Conservation (phyloP, 352 stramenopile genomes). For the Pythium diclinum region DNA sequence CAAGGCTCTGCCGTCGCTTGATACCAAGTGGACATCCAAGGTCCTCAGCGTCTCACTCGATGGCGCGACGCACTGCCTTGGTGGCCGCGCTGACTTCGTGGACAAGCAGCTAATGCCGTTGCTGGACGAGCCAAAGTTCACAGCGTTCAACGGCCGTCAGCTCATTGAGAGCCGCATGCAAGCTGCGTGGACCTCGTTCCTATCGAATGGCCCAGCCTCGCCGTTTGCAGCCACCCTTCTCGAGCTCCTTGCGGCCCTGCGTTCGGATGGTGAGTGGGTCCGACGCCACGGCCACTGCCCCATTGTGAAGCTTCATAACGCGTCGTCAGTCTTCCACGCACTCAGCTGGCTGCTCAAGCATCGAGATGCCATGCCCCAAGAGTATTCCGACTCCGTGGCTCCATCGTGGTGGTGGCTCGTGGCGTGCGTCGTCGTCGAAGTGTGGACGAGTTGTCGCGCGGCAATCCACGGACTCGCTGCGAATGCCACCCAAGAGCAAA, state of each 20-base stretch:
- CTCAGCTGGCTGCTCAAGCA: constrained; percentile 15
- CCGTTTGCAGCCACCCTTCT: constrained; percentile 4
- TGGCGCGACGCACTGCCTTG: constrained; percentile 10
- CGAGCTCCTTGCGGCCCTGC: neutral
- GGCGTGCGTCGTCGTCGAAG: constrained; percentile 6
- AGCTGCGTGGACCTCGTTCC: neutral
- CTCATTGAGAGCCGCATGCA: neutral
- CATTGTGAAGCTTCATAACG: neutral
- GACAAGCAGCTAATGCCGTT: neutral
- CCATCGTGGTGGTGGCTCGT: constrained; percentile 24
- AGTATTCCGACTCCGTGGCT: neutral
- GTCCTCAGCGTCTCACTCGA: constrained; percentile 22
- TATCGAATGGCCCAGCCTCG: neutral
- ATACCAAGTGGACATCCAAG: constrained; percentile 31
- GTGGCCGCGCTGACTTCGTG: constrained; percentile 1
- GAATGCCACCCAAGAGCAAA: neutral
- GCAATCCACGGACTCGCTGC: neutral
- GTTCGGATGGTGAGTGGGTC: neutral
- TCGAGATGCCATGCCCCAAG: constrained; percentile 1
- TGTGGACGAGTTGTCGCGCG: constrained; percentile 11
- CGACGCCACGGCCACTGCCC: neutral
- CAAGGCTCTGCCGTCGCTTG: constrained; percentile 21
- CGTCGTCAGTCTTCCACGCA: constrained; percentile 3
- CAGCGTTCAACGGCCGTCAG: neutral
- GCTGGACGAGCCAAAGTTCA: neutral